Base-by-base conservation (phyloP, 2,329 filamentous ascomycete species). In the Aspergillus quadrilineatus region DNA sequence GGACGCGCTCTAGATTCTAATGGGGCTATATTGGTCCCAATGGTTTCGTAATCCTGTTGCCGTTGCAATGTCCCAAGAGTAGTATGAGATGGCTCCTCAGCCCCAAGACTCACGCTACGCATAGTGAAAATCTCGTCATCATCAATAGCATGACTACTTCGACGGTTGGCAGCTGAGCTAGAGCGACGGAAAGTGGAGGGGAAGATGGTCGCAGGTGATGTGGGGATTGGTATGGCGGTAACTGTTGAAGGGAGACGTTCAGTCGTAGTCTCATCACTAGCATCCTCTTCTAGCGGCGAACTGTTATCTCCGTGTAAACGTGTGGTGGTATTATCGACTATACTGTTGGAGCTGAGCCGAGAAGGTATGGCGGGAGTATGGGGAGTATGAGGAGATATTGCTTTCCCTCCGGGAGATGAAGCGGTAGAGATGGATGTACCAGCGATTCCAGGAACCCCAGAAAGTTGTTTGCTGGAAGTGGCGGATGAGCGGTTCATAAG, bases 321-420 rank as follows among this genome's bases (percentile, higher is more conserved):
- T 22, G 67, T 69, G 41, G 67, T 69, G 41, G 74, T 75, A 51
- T 77, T 74, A 67, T 90, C 88, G 43, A 86, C 86, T 58, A 94
- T 90, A 50, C 90, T 94, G 68, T 95, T 92, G 60, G 94, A 91
- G 68, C 91, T 96, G 22, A 99, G 78, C n/a, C 94, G 85, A 6
- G 92, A 97, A 17, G 93, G 93, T 29, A 97, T 91, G 9, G 92
- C 92, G 4, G 94, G 94, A 0, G 92, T 96, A 68, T 97, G 92
- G 1, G 92, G 91, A 0, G 90, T 96, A 68, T 93, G 91, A 8
- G 89, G 92, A 2, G 91, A 96, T 15, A 95, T 83, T 0, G 92
- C 90, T 67, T 96, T 96, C 55, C 89, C 50, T 6, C 50, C 90
- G 1, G 92, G 92, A 8, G 92, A 97, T 0, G 92, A 93, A 0